These are phyloP conservation scores for Caloboletus inedulis DNA, from an alignment of 1,284 basidiomycete genomes.

Conservation along the genomic window DNA sequence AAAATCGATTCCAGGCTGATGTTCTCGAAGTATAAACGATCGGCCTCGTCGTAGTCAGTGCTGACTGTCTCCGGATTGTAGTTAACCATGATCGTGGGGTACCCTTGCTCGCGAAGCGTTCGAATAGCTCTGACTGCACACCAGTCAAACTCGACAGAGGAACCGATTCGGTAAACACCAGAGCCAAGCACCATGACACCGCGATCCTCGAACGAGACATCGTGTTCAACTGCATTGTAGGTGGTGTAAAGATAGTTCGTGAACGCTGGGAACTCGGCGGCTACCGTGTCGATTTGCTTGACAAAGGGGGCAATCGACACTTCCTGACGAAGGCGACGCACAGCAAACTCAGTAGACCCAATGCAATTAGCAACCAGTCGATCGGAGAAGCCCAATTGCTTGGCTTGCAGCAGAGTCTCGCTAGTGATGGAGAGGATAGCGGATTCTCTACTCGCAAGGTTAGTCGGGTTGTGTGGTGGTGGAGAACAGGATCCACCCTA, in stretches of 20 bases:
- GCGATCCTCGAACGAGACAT: slow-evolving; percentile 84
- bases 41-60: slow-evolving; percentile 99
- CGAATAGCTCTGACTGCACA: slow-evolving; percentile 97
- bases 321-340: slow-evolving; percentile 86
- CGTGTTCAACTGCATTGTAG: slow-evolving; percentile 94
- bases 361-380: slow-evolving; percentile 81
- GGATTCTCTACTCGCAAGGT: slow-evolving; percentile 49
- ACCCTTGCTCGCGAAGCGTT: slow-evolving; percentile 90
- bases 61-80: slow-evolving; percentile 99
- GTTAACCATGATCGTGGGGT: slow-evolving; percentile 99
- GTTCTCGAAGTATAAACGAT: slow-evolving; percentile 98
- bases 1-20: slow-evolving; percentile 96
- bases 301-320: slow-evolving; percentile 84
- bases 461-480: neutral
- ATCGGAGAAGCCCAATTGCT: slow-evolving; percentile 97
- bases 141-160: slow-evolving; percentile 99
- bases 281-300: slow-evolving; percentile 99
- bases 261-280: slow-evolving; percentile 97
- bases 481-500: slow-evolving; percentile 37
- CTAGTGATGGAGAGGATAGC: slow-evolving; percentile 68
- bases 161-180: slow-evolving; percentile 97
- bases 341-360: slow-evolving; percentile 85
- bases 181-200: slow-evolving; percentile 98
- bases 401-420: slow-evolving; percentile 76
- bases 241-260: slow-evolving; percentile 99